These are phyloP conservation scores for Ophiocordyceps camponoti-rufipedis DNA, from an alignment of 2,329 filamentous ascomycete genomes.

Conservation along the genomic window DNA sequence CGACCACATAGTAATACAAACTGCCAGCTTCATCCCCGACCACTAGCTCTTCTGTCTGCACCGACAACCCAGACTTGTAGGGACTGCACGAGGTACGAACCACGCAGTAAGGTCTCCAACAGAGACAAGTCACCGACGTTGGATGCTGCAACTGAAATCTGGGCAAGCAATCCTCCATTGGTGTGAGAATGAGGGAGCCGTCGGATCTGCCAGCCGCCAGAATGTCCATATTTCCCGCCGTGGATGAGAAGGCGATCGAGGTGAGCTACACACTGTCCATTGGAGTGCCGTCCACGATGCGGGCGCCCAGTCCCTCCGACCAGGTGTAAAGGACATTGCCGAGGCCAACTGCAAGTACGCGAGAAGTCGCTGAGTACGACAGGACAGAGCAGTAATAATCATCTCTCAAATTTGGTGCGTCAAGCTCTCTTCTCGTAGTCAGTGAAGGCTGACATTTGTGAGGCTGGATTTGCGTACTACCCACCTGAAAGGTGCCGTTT, in stretches of 20 bases:
- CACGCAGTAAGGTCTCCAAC: conserved; percentile 53
- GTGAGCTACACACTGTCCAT: conserved; percentile 40
- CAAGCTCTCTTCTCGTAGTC: conserved; percentile 43
- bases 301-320: conserved; percentile 58
- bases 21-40: conserved; percentile 72
- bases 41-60: conserved; percentile 64
- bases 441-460: neutral
- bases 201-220: conserved; percentile 71
- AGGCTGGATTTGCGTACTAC: neutral
- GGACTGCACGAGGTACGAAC: conserved; percentile 32
- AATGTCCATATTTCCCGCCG: conserved; percentile 55
- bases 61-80: conserved; percentile 25
- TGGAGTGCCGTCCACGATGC: conserved; percentile 19
- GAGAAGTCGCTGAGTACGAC: conserved; percentile 59
- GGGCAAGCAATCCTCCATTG: conserved; percentile 48
- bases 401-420: conserved; percentile 76
- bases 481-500: conserved; percentile 61
- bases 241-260: conserved; percentile 78
- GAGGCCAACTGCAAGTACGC: conserved; percentile 70
- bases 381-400: conserved; percentile 92
- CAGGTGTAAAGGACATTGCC: conserved; percentile 69
- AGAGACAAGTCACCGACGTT: conserved; percentile 57
- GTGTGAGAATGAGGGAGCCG: conserved; percentile 61
- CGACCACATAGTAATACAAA: conserved; percentile 75
- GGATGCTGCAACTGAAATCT: conserved; percentile 62